phyloP scores from a whole-genome alignment of 2,329 filamentous ascomycete genomes.

The Diaporthe eres region DNA sequence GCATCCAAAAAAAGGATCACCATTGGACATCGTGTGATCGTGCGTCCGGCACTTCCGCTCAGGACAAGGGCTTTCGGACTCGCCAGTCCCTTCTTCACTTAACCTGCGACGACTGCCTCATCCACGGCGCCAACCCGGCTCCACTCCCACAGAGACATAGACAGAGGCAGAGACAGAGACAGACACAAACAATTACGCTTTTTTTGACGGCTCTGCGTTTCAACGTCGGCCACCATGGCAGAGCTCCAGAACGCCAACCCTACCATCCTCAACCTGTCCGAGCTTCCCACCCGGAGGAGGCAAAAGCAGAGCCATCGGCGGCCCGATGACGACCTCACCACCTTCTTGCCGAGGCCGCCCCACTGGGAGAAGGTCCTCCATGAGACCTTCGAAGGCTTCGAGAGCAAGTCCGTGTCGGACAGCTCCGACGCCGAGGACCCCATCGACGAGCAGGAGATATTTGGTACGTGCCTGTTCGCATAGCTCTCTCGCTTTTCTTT shows the following conservation, averaged over 20 bases:
- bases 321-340: constrained; percentile 62
- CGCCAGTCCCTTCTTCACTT: constrained; percentile 35
- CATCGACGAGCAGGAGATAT: constrained; percentile 98
- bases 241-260: constrained; percentile 87
- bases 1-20: constrained; percentile 3
- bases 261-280: constrained; percentile 88
- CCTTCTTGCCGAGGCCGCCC: constrained; percentile 57
- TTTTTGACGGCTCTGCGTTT: neutral
- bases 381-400: constrained; percentile 53
- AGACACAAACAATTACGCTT: neutral
- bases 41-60: constrained; percentile 28
- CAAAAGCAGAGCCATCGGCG: constrained; percentile 64
- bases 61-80: constrained; percentile 21
- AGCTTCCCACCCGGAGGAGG: constrained; percentile 85
- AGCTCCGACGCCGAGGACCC: constrained; percentile 78
- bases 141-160: constrained; percentile 22
- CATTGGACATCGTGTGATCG: constrained; percentile 4
- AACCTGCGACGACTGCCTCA: constrained; percentile 37
- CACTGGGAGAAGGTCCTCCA: constrained; percentile 43
- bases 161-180: neutral
- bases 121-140: constrained; percentile 17
- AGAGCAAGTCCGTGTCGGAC: constrained; percentile 47
- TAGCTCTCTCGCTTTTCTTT: neutral
- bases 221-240: constrained; percentile 53
- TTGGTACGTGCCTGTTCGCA: constrained; percentile 73